These are phyloP conservation scores for Ascomycota sp. DNA, from an alignment of 2,329 filamentous ascomycete genomes.

Conservation along the genomic window DNA sequence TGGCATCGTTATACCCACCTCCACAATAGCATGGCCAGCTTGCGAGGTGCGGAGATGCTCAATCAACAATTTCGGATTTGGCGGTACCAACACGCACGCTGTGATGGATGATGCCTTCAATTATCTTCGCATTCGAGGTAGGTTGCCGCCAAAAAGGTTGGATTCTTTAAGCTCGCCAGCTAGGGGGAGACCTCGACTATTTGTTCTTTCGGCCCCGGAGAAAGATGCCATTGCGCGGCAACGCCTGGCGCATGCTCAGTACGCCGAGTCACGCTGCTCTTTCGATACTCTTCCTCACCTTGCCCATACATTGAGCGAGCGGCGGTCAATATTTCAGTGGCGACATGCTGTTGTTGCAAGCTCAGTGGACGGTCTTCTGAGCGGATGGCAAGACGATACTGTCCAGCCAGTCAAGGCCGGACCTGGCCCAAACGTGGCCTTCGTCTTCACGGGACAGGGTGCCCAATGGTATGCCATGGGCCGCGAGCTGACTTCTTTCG, in stretches of 20 bases:
- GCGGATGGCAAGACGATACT: background rate
- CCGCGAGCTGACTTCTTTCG: no score
- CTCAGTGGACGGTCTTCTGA: background rate
- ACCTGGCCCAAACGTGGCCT: background rate
- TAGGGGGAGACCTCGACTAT: background rate
- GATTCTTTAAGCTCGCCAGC: background rate
- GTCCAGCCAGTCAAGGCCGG: background rate
- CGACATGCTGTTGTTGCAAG: background rate
- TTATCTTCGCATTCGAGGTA: no score
- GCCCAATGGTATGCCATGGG: constrained; percentile 1
- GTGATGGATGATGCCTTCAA: background rate
- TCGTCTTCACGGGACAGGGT: constrained; percentile 1
- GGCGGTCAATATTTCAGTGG: background rate
- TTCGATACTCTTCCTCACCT: background rate
- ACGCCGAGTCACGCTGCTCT: background rate
- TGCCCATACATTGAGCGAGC: background rate
- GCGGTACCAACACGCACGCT: background rate
- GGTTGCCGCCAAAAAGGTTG: no score
- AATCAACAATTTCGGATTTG: background rate
- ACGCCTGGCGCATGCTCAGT: background rate
- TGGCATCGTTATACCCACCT: background rate
- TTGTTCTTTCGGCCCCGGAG: background rate
- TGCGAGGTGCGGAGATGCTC: background rate
- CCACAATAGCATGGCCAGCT: background rate
- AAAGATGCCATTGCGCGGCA: background rate